Evolutionary conservation across 495 filamentous ascomycete genomes (phyloP).

Genomic region (Rhypophila decipiens): DNA sequence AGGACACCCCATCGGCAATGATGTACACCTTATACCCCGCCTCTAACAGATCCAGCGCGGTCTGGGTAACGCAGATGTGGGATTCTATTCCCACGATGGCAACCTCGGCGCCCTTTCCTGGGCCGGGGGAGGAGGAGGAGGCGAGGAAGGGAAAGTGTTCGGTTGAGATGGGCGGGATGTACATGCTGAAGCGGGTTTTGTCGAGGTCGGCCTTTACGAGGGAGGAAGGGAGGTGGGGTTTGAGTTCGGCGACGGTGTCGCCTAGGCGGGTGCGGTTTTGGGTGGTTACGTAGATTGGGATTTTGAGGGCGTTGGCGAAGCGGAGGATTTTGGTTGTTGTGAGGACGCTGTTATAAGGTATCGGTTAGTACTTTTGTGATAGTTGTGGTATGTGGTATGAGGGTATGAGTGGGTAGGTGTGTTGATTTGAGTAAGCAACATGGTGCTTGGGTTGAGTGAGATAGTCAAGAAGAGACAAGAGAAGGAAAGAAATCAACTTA

Average conservation of each 20-base stretch:
- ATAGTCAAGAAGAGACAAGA: not conserved
- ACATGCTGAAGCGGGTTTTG: constrained; percentile 91
- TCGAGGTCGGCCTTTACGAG: constrained; percentile 45
- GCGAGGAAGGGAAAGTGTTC: too few relatives aligned
- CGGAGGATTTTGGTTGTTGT: constrained; percentile 50
- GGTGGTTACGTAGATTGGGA: constrained; percentile 80
- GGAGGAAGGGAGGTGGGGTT: constrained; percentile 23
- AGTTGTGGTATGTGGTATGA: not conserved
- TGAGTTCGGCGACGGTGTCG: constrained; percentile 65
- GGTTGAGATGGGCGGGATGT: constrained; percentile 40
- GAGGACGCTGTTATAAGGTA: constrained; percentile 30
- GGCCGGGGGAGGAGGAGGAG: constrained; percentile 11
- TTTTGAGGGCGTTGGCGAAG: constrained; percentile 53
- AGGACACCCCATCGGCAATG: constrained; percentile 85
- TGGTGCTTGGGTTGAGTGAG: not conserved
- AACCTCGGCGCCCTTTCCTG: constrained; percentile 28
- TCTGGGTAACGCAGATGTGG: constrained; percentile 94
- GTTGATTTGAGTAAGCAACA: not conserved
- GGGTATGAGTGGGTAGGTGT: not conserved
- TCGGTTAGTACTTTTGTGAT: not conserved
- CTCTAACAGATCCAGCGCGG: constrained; percentile 69
- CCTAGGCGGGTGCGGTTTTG: constrained; percentile 74
- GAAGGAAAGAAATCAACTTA: constrained; percentile 24
- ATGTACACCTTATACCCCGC: constrained; percentile 79
- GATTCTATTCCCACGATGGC: constrained; percentile 82